Base-by-base conservation (phyloP, 441 rosid species). In the Corymbia citriodora region DNA sequence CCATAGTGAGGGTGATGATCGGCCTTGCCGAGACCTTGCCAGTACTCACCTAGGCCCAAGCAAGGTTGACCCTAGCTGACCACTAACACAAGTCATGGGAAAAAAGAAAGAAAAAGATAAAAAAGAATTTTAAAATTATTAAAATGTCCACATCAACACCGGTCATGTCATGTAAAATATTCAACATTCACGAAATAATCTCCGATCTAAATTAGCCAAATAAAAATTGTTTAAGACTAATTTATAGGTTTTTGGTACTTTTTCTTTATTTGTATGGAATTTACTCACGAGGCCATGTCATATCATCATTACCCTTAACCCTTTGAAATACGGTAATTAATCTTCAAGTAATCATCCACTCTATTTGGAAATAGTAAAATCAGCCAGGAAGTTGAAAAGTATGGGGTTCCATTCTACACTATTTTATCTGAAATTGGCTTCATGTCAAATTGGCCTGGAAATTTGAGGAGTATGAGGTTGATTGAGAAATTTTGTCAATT, bases 1-100 rank as follows among this genome's bases (percentile, higher is more conserved):
- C 45, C 45, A 4, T 40, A 40, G 45, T 40, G 63, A 0, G 1
- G 0, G 63, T 57, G 63, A 23, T 57, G 29, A 0, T 0, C 1
- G 1, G 0, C 13, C 45, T 40, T 40, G 45, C 45, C 45, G 45
- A 40, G 45, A 40, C 45, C 45, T 40, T 40, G 45, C 45, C 45
- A 4, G 5, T 6, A 40, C 5, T 40, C 45, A 15, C 63, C 63
- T 23, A 0, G 7, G 29, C 63, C 1, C 25, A 0, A 57, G 63
- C 63, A 57, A 57, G 63, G 13, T 13, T 13, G 63, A 6, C 13
- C 29, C 29, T 23, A 12, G 25, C 29, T 0, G 0, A 29, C 29
- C 63, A 57, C 23, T 27, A 15, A 57, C 63, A 57, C 4, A 57
- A 6, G 29, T 2, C 29, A 57, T 57, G 63, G 63, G 10, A 57